These are phyloP conservation scores for Zancudomyces culisetae DNA, from an alignment of 371 early-diverging fungal genomes.

Conservation along the genomic window DNA sequence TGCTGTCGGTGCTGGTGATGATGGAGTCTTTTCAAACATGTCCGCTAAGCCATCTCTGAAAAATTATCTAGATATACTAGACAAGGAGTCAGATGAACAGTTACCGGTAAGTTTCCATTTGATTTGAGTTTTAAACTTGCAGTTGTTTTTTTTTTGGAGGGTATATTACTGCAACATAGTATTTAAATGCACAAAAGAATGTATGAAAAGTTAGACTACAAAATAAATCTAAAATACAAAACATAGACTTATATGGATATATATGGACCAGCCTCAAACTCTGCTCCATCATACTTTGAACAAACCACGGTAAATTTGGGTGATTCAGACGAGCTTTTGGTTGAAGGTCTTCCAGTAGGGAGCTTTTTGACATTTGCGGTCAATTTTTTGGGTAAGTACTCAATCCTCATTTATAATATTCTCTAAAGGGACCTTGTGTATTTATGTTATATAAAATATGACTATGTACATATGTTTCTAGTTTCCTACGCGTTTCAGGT, in stretches of 20 bases:
- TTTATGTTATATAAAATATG: neutral
- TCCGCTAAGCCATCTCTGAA: conserved; percentile 21
- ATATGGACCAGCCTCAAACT: conserved; percentile 14
- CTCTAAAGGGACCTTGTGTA: neutral
- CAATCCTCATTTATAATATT: neutral
- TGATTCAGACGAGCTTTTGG: conserved; percentile 24
- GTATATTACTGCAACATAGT: too few relatives aligned
- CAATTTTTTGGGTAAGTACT: conserved; percentile 14
- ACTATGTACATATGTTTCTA: neutral
- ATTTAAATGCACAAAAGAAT: too few relatives aligned
- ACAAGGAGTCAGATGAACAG: conserved; percentile 22
- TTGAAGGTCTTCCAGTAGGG: conserved; percentile 26
- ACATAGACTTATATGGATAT: conserved; percentile 24
- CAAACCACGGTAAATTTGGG: conserved; percentile 21
- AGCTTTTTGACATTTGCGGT: conserved; percentile 15
- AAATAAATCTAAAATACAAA: neutral
- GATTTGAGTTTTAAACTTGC: neutral
- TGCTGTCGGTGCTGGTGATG: neutral
- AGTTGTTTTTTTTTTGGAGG: too few relatives aligned
- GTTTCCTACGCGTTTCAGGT: conserved; percentile 26
- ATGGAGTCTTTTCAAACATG: conserved; percentile 27
- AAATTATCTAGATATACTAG: conserved; percentile 18
- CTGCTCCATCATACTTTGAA: conserved; percentile 26
- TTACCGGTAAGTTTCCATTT: conserved; percentile 10
- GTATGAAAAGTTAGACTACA: too few relatives aligned